Evolutionary conservation across 306 rosid species (phyloP).

Genomic region (Cyclanthera cordifolia): DNA sequence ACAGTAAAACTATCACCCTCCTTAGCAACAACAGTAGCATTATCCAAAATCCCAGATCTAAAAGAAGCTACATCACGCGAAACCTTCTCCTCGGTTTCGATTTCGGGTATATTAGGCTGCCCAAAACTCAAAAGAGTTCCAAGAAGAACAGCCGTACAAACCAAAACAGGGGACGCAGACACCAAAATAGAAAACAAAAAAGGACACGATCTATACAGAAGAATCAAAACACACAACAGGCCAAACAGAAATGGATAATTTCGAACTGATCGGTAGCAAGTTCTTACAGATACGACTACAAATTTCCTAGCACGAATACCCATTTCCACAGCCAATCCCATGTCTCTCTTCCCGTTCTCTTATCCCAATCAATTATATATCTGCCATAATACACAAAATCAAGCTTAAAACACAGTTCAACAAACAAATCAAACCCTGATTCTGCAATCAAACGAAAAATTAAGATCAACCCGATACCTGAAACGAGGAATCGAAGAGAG

Average conservation of each 20-base stretch:
- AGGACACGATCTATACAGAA: conserved; percentile 62
- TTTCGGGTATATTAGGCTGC: conserved; percentile 51
- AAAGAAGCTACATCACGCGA: conserved; percentile 26
- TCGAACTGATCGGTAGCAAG: conserved; percentile 48
- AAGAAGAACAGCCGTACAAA: conserved; percentile 85
- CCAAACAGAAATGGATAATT: conserved; percentile 67
- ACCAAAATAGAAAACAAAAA: conserved; percentile 55
- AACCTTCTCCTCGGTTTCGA: conserved; percentile 43
- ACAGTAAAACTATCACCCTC: conserved; percentile 46
- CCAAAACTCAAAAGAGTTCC: conserved; percentile 93
- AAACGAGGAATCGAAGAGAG: conserved; percentile 11
- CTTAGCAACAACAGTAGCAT: conserved; percentile 34
- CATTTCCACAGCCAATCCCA: conserved; percentile 49
- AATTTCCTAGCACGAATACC: conserved; percentile 40
- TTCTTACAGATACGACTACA: conserved; percentile 26
- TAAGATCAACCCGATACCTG: conserved; percentile 37
- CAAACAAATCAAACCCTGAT: not conserved
- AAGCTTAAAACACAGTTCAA: not conserved
- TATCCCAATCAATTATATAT: not conserved
- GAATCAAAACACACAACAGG: conserved; percentile 42
- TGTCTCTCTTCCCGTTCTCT: conserved; percentile 23
- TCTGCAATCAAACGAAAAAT: not conserved
- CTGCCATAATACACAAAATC: conserved; percentile 5
- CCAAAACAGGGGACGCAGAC: conserved; percentile 78
- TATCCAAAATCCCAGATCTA: conserved; percentile 34